Conservation (phyloP, 2,329 filamentous ascomycete genomes). For the Drechslerella coelobrocha region DNA sequence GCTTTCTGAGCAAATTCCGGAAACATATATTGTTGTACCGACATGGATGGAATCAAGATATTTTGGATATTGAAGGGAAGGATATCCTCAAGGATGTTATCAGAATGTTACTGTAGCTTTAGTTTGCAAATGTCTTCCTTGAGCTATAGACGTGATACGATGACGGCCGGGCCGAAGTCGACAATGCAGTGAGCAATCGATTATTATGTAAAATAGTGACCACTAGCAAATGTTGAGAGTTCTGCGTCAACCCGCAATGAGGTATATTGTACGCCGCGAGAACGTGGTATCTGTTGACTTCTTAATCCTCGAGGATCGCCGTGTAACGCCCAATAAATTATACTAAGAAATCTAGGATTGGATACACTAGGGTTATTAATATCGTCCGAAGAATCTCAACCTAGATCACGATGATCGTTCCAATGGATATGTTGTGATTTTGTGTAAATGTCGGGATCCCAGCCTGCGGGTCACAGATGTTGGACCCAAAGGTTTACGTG, state of each 20-base stretch:
- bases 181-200: not conserved
- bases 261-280: conserved; percentile 7
- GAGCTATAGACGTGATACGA: not conserved
- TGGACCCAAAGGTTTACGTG: too few species aligned
- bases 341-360: not conserved
- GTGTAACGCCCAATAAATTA: not conserved
- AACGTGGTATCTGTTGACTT: conserved; percentile 1
- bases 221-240: too few species aligned
- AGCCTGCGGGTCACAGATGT: too few species aligned
- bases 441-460: too few species aligned
- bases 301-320: conserved; percentile 2
- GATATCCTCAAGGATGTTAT: not conserved
- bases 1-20: not conserved
- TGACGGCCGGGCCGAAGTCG: not conserved
- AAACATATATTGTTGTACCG: not conserved
- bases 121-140: not conserved
- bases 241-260: conserved; percentile 4
- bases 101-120: conserved; percentile 8
- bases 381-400: not conserved
- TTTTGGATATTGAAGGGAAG: not conserved
- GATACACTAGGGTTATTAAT: not conserved
- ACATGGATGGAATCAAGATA: not conserved
- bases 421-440: too few species aligned
- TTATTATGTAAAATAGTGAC: too few species aligned
- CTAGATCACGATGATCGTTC: not conserved